Evolutionary conservation across 305 asterid species (phyloP).

Genomic region (Coffea humblotiana): DNA sequence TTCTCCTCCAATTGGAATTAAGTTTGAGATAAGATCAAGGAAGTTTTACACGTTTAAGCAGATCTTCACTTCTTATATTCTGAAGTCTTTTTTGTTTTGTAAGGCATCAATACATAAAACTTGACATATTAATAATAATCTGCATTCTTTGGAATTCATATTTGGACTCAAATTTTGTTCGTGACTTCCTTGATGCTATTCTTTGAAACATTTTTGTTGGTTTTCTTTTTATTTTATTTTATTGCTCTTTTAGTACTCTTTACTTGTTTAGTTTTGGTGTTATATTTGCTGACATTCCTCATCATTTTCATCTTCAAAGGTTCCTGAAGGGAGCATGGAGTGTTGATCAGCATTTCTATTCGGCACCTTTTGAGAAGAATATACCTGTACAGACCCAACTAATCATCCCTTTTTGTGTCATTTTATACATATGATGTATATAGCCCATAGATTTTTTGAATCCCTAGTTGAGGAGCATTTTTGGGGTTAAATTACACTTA

Average conservation of each 20-base stretch:
- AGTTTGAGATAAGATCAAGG: neutral
- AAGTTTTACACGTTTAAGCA: neutral
- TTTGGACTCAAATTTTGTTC: neutral
- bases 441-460: neutral
- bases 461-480: neutral
- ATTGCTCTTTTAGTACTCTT: neutral
- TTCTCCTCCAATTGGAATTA: neutral
- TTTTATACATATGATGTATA: slow-evolving; percentile 8
- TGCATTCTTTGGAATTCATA: neutral
- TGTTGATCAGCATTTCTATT: slow-evolving; percentile 82
- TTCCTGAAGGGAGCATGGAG: slow-evolving; percentile 95
- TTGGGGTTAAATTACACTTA: neutral
- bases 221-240: neutral
- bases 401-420: slow-evolving; percentile 15
- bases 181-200: neutral
- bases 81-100: neutral
- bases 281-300: slow-evolving; percentile 25
- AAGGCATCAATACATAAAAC: neutral
- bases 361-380: slow-evolving; percentile 80
- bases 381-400: slow-evolving; percentile 65
- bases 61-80: neutral
- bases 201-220: neutral
- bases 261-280: slow-evolving; percentile 11
- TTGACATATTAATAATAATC: neutral
- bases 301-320: slow-evolving; percentile 45